These are phyloP conservation scores for Lactarius hatsudake DNA, from an alignment of 768 basidiomycete species.

Conservation along the genomic window DNA sequence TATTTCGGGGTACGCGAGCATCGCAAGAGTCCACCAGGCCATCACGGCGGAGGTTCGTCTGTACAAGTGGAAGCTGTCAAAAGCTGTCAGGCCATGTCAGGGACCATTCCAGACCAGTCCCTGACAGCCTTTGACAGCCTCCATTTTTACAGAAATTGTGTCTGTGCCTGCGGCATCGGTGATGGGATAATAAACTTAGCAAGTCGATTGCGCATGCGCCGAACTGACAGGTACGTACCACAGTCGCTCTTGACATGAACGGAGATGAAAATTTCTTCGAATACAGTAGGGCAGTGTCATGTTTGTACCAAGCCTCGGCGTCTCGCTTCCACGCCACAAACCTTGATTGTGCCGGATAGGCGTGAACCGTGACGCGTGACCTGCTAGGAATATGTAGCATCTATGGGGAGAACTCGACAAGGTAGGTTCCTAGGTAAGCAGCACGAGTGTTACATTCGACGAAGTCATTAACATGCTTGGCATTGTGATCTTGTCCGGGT, in stretches of 20 bases:
- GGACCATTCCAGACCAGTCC: too few species aligned
- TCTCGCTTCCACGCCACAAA: slow-evolving; percentile 19
- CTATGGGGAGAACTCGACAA: slow-evolving; percentile 18
- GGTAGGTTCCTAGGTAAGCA: slow-evolving; percentile 8
- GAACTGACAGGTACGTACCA: slow-evolving; percentile 3
- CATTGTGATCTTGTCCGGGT: neutral
- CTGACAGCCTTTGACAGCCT: too few species aligned
- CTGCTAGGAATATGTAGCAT: slow-evolving; percentile 14
- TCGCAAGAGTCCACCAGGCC: slow-evolving; percentile 8
- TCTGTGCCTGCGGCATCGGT: neutral
- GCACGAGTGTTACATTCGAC: neutral
- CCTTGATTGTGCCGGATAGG: neutral
- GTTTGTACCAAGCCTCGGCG: slow-evolving; percentile 1
- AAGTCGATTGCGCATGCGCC: neutral
- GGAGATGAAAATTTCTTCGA: slow-evolving; percentile 4
- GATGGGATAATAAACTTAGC: too few species aligned
- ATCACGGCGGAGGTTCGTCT: neutral
- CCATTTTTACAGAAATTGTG: too few species aligned
- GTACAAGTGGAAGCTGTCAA: too few species aligned
- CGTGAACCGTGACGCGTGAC: neutral
- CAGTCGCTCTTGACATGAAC: neutral
- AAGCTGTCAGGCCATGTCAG: too few species aligned
- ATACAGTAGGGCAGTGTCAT: slow-evolving; percentile 5
- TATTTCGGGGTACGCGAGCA: slow-evolving; percentile 9
- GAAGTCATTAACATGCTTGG: neutral